Percentiles rank a stretch among this genome's conserved stretches.
These are phyloP conservation scores for Fusarium pseudograminearum DNA, from an alignment of 2,329 filamentous ascomycete species.

Conservation along the genomic window DNA sequence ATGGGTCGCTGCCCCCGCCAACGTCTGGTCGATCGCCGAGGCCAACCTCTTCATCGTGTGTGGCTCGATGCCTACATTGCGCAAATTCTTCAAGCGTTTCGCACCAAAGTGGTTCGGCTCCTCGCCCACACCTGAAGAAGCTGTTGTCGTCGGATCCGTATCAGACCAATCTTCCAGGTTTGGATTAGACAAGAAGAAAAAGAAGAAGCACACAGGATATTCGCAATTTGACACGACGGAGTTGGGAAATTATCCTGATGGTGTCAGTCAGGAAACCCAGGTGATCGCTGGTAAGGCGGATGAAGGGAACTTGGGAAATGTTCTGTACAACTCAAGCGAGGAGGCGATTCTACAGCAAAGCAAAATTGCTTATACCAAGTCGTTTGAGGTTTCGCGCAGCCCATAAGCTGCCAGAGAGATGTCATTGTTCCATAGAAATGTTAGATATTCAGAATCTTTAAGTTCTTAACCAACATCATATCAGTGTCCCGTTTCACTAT, in stretches of 20 bases:
- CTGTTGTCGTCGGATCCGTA: constrained; percentile 57
- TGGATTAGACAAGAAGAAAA: constrained; percentile 15
- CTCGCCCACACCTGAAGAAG: constrained; percentile 54
- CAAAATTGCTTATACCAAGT: constrained; percentile 23
- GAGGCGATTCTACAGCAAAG: constrained; percentile 23
- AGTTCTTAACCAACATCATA: too few relatives aligned
- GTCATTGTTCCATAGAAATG: not conserved
- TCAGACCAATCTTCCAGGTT: not conserved
- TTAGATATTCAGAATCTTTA: rapidly evolving
- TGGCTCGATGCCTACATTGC: constrained; percentile 44
- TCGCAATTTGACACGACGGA: constrained; percentile 21
- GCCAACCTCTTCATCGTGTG: constrained; percentile 55
- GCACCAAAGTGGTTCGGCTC: constrained; percentile 72
- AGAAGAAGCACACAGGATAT: constrained; percentile 31
- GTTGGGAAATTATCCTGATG: constrained; percentile 4
- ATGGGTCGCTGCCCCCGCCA: constrained; percentile 46
- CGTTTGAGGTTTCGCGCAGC: constrained; percentile 8
- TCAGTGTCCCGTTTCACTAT: not conserved
- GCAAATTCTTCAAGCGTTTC: constrained; percentile 69
- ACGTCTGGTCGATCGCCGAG: constrained; percentile 51
- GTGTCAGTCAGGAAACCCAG: not conserved
- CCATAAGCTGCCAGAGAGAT: rapidly evolving
- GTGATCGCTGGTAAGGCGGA: not conserved
- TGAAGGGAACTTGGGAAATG: not conserved
- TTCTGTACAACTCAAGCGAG: constrained; percentile 8